These are phyloP conservation scores for Cordia subcordata DNA, from an alignment of 257 asterid species.

Conservation along the genomic window DNA sequence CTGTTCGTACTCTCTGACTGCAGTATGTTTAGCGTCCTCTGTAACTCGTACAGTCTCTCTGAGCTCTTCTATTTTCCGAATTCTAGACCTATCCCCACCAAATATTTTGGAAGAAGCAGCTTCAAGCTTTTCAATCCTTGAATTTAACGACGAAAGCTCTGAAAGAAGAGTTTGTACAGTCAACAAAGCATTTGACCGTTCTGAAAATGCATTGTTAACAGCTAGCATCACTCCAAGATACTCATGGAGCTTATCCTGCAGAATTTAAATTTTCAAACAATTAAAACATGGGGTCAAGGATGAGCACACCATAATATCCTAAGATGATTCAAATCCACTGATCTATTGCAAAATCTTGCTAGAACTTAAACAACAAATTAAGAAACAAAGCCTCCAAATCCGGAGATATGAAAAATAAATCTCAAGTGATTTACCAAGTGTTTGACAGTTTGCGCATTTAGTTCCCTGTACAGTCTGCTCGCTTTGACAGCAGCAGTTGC, in stretches of 20 bases:
- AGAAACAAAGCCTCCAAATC: background rate
- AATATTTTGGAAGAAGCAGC: slow-evolving; percentile 91
- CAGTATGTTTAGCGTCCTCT: slow-evolving; percentile 73
- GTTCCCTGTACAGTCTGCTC: slow-evolving; percentile 87
- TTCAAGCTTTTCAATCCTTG: slow-evolving; percentile 86
- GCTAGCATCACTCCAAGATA: slow-evolving; percentile 91
- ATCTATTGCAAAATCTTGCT: no score
- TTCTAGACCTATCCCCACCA: slow-evolving; percentile 91
- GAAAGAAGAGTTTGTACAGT: slow-evolving; percentile 87
- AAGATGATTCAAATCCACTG: no score
- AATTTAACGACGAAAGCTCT: slow-evolving; percentile 66
- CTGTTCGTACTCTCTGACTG: slow-evolving; percentile 66
- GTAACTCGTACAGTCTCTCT: slow-evolving; percentile 70
- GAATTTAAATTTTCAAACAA: background rate
- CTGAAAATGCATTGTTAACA: slow-evolving; percentile 86
- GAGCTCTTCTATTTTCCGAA: slow-evolving; percentile 85
- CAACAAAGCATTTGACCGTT: slow-evolving; percentile 82
- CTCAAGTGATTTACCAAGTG: slow-evolving; percentile 58
- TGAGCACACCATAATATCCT: no score
- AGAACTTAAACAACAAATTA: background rate
- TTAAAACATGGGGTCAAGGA: no score
- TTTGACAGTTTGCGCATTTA: slow-evolving; percentile 91
- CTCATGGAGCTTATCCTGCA: slow-evolving; percentile 90
- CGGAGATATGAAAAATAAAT: background rate
- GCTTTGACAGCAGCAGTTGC: slow-evolving; percentile 98